Percentiles rank a stretch among this genome's conserved stretches.
Evolutionary conservation across 805 yeast genomes (phyloP).

Genomic region (Nematodospora valgi): DNA sequence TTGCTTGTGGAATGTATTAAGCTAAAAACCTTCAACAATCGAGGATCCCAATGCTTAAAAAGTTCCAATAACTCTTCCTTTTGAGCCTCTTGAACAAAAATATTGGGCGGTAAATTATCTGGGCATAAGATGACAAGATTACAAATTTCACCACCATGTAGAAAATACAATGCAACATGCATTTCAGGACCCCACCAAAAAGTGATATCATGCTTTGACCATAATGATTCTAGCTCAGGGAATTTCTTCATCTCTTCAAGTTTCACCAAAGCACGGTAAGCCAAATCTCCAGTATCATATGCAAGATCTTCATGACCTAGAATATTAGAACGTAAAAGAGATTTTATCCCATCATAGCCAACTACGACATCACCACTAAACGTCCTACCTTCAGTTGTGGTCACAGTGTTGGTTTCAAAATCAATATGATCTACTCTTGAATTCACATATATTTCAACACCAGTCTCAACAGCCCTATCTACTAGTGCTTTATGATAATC

Average conservation of each 20-base stretch:
- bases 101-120: constrained; percentile 20
- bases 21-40: constrained; percentile 18
- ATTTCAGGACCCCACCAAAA: constrained; percentile 30
- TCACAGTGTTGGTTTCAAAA: constrained; percentile 15
- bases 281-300: constrained; percentile 25
- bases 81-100: constrained; percentile 16
- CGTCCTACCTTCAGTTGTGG: constrained; percentile 14
- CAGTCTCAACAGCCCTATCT: constrained; percentile 16
- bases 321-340: constrained; percentile 18
- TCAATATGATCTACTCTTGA: constrained; percentile 16
- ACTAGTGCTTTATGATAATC: constrained; percentile 22
- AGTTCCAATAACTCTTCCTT: constrained; percentile 19
- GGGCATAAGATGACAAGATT: constrained; percentile 29
- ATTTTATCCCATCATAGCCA: constrained; percentile 26
- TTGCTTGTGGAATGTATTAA: constrained; percentile 18
- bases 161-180: constrained; percentile 25
- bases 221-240: constrained; percentile 17
- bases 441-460: constrained; percentile 15
- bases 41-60: constrained; percentile 27
- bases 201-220: constrained; percentile 20
- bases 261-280: constrained; percentile 21
- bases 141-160: constrained; percentile 22
- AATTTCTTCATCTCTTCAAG: constrained; percentile 13
- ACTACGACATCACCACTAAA: constrained; percentile 20
- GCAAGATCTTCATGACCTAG: too few species aligned